These are phyloP conservation scores for Penicillium silybi DNA, from an alignment of 495 filamentous ascomycete genomes.

Conservation along the genomic window DNA sequence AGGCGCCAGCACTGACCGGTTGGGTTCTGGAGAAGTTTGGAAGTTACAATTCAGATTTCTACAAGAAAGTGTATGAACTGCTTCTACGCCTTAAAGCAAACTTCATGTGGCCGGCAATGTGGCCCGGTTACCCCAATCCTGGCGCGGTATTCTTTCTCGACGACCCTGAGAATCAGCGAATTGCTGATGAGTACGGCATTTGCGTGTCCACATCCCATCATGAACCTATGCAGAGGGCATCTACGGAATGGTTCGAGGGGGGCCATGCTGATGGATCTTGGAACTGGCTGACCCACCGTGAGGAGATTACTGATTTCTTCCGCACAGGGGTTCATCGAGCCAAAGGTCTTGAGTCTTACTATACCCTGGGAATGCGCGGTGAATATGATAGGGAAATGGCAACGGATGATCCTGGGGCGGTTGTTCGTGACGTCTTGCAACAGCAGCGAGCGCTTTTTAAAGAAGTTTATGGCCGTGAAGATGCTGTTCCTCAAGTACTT, in stretches of 20 bases:
- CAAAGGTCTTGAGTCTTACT: constrained; percentile 59
- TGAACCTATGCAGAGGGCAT: constrained; percentile 69
- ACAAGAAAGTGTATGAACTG: constrained; percentile 67
- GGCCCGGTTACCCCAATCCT: constrained; percentile 36
- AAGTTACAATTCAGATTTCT: constrained; percentile 61
- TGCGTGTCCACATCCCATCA: constrained; percentile 70
- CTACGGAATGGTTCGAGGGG: constrained; percentile 59
- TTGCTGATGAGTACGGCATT: constrained; percentile 69
- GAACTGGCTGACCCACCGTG: constrained; percentile 64
- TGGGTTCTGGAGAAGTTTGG: constrained; percentile 60
- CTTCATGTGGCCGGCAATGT: constrained; percentile 71
- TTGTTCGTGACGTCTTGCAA: constrained; percentile 55
- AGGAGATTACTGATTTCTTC: constrained; percentile 63
- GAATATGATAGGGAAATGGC: constrained; percentile 60
- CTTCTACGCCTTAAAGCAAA: constrained; percentile 67
- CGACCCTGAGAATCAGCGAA: constrained; percentile 60
- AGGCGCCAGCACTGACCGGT: constrained; percentile 66
- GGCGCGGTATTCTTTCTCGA: constrained; percentile 66
- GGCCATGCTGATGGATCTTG: constrained; percentile 53
- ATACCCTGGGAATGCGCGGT: constrained; percentile 73
- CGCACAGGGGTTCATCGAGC: constrained; percentile 61
- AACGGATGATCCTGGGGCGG: constrained; percentile 53
- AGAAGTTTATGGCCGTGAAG: constrained; percentile 48
- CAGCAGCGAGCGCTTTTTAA: constrained; percentile 53
- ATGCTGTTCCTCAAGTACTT: constrained; percentile 67